Base-by-base conservation (phyloP, 2,329 filamentous ascomycete genomes). In the Botryotinia convoluta region DNA sequence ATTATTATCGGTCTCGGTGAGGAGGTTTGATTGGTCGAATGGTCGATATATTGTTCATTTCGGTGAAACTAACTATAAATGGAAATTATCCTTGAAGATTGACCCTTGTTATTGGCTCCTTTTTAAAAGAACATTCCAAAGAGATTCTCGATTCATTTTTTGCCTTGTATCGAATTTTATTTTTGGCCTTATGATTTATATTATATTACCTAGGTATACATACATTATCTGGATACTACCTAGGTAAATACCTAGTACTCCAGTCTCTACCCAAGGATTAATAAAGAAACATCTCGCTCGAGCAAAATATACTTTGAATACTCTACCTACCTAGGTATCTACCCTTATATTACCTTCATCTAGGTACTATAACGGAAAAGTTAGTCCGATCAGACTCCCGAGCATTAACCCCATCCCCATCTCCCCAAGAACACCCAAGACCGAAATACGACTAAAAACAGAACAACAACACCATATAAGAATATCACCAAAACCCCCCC, bases 401-500 rank as follows among this genome's bases (percentile, higher is more conserved):
- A 68, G 62, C 61, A 44, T 63, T 42, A n/a, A 65, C 45, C 45
- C 45, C 48, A 29, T 35, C 45, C 7, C 44, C 63, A 48, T 44
- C 29, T 32, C 62, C 39, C 29, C 42, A 22, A 65, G 22, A 35
- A 37, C 60, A 37, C 60, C 60, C 37, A 62, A 42, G 35, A 39
- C 60, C 60, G 60, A 62, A 42, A 39, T 16, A 39, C 20, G 60
- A 62, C 60, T 61, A 9, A 62, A 68, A 57, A 42, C 65, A 68
- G 65, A 68, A 68, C 65, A 68, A 68, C 65, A 68, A 68, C 65
- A 68, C 65, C 65, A 68, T 57, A 57, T 29, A 51, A 26, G 14
- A 54, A 42, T 42, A 68, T 68, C 64, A 42, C 35, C 64, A 54
- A 54, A 39, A 3, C n/a, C 22, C 35, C 14, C 45, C 8, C 32